Evolutionary conservation across 176 grass and related monocot species (phyloP), one percentile per base, ranked within the genome.

Genomic region (Hsuehochloa calcarea): DNA sequence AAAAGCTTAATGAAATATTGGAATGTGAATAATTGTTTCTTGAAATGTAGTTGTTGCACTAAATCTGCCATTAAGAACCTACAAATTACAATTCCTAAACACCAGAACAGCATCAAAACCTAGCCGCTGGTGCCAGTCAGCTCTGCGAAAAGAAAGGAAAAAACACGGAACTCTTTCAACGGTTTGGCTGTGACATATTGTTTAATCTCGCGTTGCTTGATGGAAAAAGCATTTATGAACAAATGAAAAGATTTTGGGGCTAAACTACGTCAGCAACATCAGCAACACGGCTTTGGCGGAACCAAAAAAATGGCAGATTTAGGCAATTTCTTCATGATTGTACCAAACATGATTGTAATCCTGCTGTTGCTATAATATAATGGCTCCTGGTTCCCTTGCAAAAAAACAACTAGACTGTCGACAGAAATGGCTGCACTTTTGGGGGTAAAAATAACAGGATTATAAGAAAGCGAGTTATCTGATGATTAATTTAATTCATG

Each of bases 151-250:
- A 76, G 71, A 6, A 17, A 49, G 1, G 72, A 9, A 20, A 71
- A 90, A 79, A 65, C 73, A 78, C 59, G 84, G 89, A 83, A 13
- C 47, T 8, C 9, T 20, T 19, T 87, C 79, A 10, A 79, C 23
- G 89, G 84, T 90, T 83, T 90, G 59, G 39, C 40, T 38, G n/a
- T 55, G 60, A 65, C 37, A 74, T 44, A 5, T 31, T 87, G 39
- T 87, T 38, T 45, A 70, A 76, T 54, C 7, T 47, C 12, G 31
- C 27, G 26, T 66, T 67, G 80, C 69, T 82, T 74, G 80, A 61
- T 40, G 60, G 25, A 40, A 72, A 72, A 27, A 78, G 49, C 55
- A 25, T 51, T 34, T 27, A 3, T 37, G 16, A 50, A 80, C 79
- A 55, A 51, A 15, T 65, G 15, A 58, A 56, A 66, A 63, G 49